Percentiles rank a stretch among this genome's conserved stretches.
Evolutionary conservation across 495 filamentous ascomycete genomes (phyloP).

Genomic region (Bombardia bombarda): DNA sequence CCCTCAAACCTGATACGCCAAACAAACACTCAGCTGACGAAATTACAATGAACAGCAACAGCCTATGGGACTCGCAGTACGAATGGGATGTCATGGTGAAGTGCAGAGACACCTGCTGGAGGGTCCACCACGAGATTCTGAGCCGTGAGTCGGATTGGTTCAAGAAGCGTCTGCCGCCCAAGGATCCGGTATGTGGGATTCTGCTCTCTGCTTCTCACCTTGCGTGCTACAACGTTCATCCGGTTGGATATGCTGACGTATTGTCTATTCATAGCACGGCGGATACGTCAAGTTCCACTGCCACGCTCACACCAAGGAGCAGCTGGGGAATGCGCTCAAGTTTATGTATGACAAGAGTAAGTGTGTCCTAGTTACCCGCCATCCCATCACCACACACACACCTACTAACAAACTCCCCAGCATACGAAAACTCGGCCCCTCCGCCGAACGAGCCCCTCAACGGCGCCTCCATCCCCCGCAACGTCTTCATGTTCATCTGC

Average conservation of each 20-base stretch:
- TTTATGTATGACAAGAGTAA: conserved; percentile 19
- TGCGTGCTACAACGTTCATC: no score
- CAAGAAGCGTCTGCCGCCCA: conserved; percentile 5
- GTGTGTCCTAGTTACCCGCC: not conserved
- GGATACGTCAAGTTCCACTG: conserved; percentile 5
- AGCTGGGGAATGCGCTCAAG: conserved; percentile 7
- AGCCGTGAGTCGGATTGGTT: conserved; percentile 12
- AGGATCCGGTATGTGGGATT: no score
- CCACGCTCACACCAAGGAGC: not conserved
- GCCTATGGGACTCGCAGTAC: conserved; percentile 8
- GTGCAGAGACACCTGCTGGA: conserved; percentile 1
- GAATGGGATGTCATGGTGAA: conserved; percentile 14
- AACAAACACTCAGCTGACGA: not conserved
- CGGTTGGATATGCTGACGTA: no score
- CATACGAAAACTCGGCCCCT: not conserved
- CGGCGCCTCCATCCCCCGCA: conserved; percentile 2
- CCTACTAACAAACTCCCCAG: not conserved
- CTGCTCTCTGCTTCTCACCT: no score
- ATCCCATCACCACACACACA: not conserved
- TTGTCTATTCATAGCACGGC: no score
- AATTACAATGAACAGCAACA: not conserved
- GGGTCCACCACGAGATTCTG: conserved; percentile 18
- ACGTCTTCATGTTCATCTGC: conserved; percentile 12
- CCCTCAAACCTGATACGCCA: no score
- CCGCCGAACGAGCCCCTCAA: not conserved